phyloP scores from a whole-genome alignment of 768 basidiomycete genomes.

The Clitopilus passeckerianus region DNA sequence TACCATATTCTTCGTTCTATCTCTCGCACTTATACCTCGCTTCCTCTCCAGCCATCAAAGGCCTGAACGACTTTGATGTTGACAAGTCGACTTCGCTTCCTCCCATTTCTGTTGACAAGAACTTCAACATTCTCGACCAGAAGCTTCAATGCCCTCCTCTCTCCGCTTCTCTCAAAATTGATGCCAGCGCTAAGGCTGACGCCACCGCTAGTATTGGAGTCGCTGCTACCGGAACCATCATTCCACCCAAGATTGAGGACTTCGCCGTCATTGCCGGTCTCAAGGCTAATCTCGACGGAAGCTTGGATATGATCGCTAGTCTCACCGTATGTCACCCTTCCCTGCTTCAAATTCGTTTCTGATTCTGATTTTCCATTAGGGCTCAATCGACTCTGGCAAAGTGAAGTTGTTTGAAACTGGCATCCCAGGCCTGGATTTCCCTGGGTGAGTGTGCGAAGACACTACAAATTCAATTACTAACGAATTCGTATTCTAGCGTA shows the following conservation, averaged over 20 bases:
- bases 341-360: background rate
- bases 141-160: conserved; percentile 16
- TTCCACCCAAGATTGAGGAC: conserved; percentile 19
- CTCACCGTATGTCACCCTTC: conserved; percentile 22
- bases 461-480: background rate
- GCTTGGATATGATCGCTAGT: conserved; percentile 28
- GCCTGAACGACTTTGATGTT: conserved; percentile 24
- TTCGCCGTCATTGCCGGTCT: conserved; percentile 30
- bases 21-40: background rate
- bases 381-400: conserved; percentile 36
- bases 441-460: conserved; percentile 28
- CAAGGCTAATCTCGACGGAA: conserved; percentile 32
- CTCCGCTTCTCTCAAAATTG: conserved; percentile 11
- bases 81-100: conserved; percentile 22
- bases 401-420: conserved; percentile 34
- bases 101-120: conserved; percentile 26
- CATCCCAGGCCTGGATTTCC: conserved; percentile 45
- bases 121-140: conserved; percentile 21
- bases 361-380: conserved; percentile 12
- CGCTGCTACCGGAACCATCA: conserved; percentile 17
- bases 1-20: background rate
- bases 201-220: conserved; percentile 21
- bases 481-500: conserved; percentile 22
- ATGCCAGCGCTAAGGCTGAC: conserved; percentile 18
- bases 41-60: conserved; percentile 12